A percentile compares a stretch with the other conserved stretches of the same genome.
These are phyloP conservation scores for Graphiopsis chlorocephala DNA, from an alignment of 2,329 filamentous ascomycete species.

Conservation along the genomic window DNA sequence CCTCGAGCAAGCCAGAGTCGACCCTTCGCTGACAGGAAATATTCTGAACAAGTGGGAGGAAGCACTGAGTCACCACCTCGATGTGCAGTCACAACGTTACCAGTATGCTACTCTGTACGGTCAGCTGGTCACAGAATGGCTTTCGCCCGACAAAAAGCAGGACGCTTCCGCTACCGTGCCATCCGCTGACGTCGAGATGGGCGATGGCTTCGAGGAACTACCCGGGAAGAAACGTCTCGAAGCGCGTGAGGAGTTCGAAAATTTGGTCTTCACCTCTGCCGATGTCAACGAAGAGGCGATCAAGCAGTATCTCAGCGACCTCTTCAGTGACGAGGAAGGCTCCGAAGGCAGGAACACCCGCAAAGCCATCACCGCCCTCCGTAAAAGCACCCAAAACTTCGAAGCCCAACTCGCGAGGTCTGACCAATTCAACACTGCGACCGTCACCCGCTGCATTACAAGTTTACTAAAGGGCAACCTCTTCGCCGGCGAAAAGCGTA, in stretches of 20 bases:
- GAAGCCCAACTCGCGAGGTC: conserved; percentile 26
- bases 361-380: conserved; percentile 35
- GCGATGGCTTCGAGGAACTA: conserved; percentile 42
- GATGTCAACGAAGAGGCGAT: conserved; percentile 49
- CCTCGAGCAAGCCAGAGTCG: conserved; percentile 4
- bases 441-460: conserved; percentile 47
- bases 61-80: conserved; percentile 24
- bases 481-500: conserved; percentile 51
- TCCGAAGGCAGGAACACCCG: conserved; percentile 7
- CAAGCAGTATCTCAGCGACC: conserved; percentile 47
- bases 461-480: conserved; percentile 52
- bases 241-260: conserved; percentile 51
- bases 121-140: conserved; percentile 50
- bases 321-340: conserved; percentile 43
- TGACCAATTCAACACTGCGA: conserved; percentile 39
- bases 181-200: conserved; percentile 18
- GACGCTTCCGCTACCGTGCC: conserved; percentile 12
- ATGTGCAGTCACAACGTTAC: conserved; percentile 44
- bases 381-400: conserved; percentile 23
- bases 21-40: neutral
- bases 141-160: conserved; percentile 34
- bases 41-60: conserved; percentile 3
- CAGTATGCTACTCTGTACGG: conserved; percentile 47
- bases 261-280: conserved; percentile 52
- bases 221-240: conserved; percentile 44